These are phyloP conservation scores for Penicillium sp. DNA, from an alignment of 2,329 filamentous ascomycete species.

Conservation along the genomic window DNA sequence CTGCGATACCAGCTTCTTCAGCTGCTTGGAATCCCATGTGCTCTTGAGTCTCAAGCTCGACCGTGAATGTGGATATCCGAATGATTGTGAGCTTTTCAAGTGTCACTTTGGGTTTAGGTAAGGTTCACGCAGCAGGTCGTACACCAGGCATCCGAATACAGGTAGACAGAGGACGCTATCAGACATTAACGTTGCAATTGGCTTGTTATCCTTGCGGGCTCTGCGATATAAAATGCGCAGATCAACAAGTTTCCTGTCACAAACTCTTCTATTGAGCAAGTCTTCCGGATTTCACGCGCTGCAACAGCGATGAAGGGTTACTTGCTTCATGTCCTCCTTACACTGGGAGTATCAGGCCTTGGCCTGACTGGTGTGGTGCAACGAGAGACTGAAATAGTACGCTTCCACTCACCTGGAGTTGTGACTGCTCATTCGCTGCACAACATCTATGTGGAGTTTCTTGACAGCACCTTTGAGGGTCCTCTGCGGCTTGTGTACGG, in stretches of 20 bases:
- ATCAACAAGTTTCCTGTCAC: not conserved
- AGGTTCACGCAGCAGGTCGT: not conserved
- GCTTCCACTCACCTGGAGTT: conserved; percentile 30
- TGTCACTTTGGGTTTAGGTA: not conserved
- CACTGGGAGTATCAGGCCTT: conserved; percentile 4
- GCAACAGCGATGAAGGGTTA: conserved; percentile 3
- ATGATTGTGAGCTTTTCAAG: not conserved
- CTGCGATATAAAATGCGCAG: not conserved
- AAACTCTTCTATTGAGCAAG: not conserved
- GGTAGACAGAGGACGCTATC: too few species aligned
- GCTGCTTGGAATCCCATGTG: not conserved
- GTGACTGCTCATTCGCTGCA: conserved; percentile 43
- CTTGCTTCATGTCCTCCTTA: conserved; percentile 6
- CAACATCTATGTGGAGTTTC: conserved; percentile 47
- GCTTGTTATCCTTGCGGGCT: not conserved
- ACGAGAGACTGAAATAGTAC: conserved; percentile 7
- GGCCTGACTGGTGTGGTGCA: conserved; percentile 2
- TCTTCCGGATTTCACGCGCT: not conserved
- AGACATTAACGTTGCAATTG: not conserved
- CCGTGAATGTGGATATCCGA: not conserved
- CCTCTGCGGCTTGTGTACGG: conserved; percentile 45
- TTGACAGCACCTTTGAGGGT: conserved; percentile 40
- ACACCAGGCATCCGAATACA: too few species aligned
- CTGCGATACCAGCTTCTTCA: not conserved
- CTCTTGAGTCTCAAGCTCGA: not conserved